Base-by-base conservation (phyloP, 1,284 basidiomycete genomes). In the Pseudozyma sp. region DNA sequence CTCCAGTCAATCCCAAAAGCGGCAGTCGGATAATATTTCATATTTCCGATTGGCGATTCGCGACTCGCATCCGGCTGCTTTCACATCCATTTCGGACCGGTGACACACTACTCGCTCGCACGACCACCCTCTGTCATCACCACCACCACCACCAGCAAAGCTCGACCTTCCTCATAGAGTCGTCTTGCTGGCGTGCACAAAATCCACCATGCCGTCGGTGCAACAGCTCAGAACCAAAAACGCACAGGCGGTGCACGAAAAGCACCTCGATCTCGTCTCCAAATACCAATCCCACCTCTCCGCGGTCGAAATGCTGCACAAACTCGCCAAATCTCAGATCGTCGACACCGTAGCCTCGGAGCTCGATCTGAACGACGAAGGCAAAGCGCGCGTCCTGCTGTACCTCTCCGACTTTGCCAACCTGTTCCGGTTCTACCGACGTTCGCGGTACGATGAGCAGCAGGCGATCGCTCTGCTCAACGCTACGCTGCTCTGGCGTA, bases 361-460 rank as follows among this genome's bases (percentile, higher is more conserved):
- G 44, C 56, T 77, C 7, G 46, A 70, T 1, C 63, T 75, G 17
- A 63, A 64, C 45, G 63, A 75, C 13, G 63, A 70, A 30, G 67
- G 72, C 31, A 67, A 54, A 30, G 57, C 59, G 1, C 47, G 72
- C 1, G 60, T 70, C 2, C n/a, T 44, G 3, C 8, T 34, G 33
- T 76, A 66, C 34, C 62, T 76, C 33, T 49, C 61, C 19, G 75
- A 78, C 51, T 50, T 51, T 46, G 75, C 70, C 34, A 75, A 78
- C 34, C 52, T 82, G 17, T 83, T 82, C 45, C 73, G 79, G 37
- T 81, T 80, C 66, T 74, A 67, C 17, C 46, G 77, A 10, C 58
- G 81, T 3, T 47, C 76, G 29, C 53, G 77, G 17, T 83, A 71
- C 54, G 55, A 77, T 39, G 45, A 46, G 6, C 48, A 72, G 13